phyloP scores from a whole-genome alignment of 176 grass and related monocot genomes.

The Poa pratensis region DNA sequence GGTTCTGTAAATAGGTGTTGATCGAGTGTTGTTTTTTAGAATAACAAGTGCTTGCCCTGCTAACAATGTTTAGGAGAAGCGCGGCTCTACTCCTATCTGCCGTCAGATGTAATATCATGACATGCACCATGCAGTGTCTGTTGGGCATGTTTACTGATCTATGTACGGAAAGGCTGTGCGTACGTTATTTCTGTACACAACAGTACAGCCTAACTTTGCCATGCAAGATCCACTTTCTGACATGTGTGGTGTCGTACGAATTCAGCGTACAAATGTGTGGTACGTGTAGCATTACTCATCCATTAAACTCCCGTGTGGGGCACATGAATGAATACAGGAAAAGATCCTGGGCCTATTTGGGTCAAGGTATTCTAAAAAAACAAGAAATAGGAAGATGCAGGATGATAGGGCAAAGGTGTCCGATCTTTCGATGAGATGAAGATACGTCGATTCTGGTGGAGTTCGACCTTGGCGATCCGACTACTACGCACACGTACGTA shows the following conservation, averaged over 20 bases:
- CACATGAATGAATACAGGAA: neutral
- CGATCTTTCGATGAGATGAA: too few relatives aligned
- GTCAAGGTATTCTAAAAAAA: neutral
- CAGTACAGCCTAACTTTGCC: too few relatives aligned
- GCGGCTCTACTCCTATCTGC: neutral
- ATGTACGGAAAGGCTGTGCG: too few relatives aligned
- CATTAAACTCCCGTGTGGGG: neutral
- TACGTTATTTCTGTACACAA: too few relatives aligned
- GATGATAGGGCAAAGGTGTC: neutral
- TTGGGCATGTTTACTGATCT: neutral
- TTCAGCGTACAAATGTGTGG: too few relatives aligned
- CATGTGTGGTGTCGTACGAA: too few relatives aligned
- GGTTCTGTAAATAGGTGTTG: conserved; percentile 11
- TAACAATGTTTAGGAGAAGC: neutral
- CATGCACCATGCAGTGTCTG: neutral
- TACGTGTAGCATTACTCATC: neutral
- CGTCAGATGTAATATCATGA: neutral
- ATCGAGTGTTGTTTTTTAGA: neutral
- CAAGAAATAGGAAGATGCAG: neutral
- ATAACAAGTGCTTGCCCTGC: neutral
- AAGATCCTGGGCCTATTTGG: neutral
- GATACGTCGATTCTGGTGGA: too few relatives aligned
- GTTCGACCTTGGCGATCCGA: too few relatives aligned
- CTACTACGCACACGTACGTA: too few relatives aligned
- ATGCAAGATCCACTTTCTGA: too few relatives aligned